Evolutionary conservation across 148 eudicot species (phyloP), one percentile per base, ranked within the genome.

Genomic region (Polygonum aviculare): DNA sequence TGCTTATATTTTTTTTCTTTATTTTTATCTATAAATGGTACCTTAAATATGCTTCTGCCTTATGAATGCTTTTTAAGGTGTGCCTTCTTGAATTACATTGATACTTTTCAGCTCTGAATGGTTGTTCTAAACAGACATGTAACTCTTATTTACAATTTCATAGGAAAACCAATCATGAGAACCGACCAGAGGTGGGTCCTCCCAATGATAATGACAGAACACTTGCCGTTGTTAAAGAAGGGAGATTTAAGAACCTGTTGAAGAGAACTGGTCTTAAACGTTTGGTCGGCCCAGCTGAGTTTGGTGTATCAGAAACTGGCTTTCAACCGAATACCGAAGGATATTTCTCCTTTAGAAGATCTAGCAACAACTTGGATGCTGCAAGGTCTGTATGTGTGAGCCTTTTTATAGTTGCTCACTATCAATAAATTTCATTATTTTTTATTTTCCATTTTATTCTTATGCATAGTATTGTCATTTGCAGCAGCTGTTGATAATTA

Each of bases 231-330:
- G 94, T 81, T 65, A 83, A 81, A 79, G 94, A 90, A 69, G 91
- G 97, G 76, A 91, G 72, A 81, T 74, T 93, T 19, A 96, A 86
- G 82, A 91, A 78, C 81, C 73, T 96, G 70, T 80, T 85, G 52
- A 91, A 88, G 86, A 96, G 72, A 80, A 83, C 89, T 74, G 82
- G 88, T 72, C 80, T 89, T 79, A 88, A 79, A 62, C 90, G 84
- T 18, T 89, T 91, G 94, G 81, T 89, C 57, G 93, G 86, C 55
- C 60, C 83, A 7, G 74, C 49, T 48, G 86, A 78, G 81, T 84
- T 73, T 40, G 78, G 79, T 78, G 81, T 81, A 69, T 19, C 69
- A 81, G 85, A 78, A 69, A 78, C 80, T 81, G 89, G 65, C 76
- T 65, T 88, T 44, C 83, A 78, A 79, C 79, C 78, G 74, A 81